Base-by-base conservation (phyloP, 1,139 yeast species). In the Suhomyces panamericanus region DNA sequence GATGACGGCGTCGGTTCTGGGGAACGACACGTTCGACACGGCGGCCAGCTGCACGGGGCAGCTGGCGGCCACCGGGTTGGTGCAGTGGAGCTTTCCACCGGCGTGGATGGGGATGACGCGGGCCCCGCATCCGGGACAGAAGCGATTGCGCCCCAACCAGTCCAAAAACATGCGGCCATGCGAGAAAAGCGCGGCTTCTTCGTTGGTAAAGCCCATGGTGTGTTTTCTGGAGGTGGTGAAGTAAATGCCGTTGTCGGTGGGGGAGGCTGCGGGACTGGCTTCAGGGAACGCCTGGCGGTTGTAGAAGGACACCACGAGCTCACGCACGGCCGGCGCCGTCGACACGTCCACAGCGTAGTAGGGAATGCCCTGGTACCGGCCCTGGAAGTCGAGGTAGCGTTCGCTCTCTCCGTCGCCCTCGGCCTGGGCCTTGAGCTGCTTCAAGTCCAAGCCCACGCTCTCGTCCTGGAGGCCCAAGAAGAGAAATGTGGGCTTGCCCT, bases 91-190 rank as follows among this genome's bases (percentile, higher is more conserved):
- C 64, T 89, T 87, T 11, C 93, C 85, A 1, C 98, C 98, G 0
- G 87, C 96, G 56, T 88, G 83, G 24, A 85, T 77, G 5, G 89
- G 83, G 50, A 85, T 76, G 27, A 82, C 83, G 48, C 71, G 75
- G 2, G 77, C 59, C 0, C 96, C 97, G 69, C 99, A 93, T 0
- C 95, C 95, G 1, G 95, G 93, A 61, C 99, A 91, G 64, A 77
- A 88, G 49, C 76, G 72, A 62, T 85, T 86, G 46, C 93, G 80
- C 43, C 69, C 65, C 43, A 87, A 70, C 97, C 98, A 91, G 63
- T 90, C 96, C 45, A 89, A 60, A 58, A 85, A 87, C 84, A 87
- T 88, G 49, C 85, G 81, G 0, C 89, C 93, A 59, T 90, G 95
- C 3, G 95, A 84, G 53, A 78, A 84, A 16, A 88, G 61, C 2